Conservation (phyloP, 1,284 basidiomycete species). For the Exobasidium cylindrosporum region DNA sequence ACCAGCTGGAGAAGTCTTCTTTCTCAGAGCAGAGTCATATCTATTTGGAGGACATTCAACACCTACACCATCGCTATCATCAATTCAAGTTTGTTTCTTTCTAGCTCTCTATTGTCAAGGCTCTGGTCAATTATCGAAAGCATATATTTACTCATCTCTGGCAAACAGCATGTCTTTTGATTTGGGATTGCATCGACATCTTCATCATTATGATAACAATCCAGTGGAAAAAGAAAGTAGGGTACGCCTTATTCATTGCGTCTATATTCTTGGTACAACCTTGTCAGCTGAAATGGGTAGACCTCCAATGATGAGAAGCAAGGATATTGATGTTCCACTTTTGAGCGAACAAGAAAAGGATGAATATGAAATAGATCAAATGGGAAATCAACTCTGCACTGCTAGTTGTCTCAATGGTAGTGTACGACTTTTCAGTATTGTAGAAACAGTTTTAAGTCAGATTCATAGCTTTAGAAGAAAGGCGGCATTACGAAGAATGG, state of each 20-base stretch:
- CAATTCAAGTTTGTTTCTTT: constrained; percentile 56
- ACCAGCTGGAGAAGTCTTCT: constrained; percentile 21
- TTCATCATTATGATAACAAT: constrained; percentile 37
- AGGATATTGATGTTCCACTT: constrained; percentile 56
- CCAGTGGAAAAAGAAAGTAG: constrained; percentile 52
- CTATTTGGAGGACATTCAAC: constrained; percentile 18
- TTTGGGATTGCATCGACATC: constrained; percentile 56
- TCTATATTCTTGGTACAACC: constrained; percentile 58
- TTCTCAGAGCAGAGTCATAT: constrained; percentile 30
- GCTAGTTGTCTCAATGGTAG: constrained; percentile 40
- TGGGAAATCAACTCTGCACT: constrained; percentile 27
- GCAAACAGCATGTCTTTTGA: constrained; percentile 57
- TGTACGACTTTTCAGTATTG: constrained; percentile 42
- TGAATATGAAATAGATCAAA: constrained; percentile 51
- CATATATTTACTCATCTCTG: constrained; percentile 56
- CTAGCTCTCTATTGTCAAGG: constrained; percentile 58
- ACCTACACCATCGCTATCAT: constrained; percentile 28
- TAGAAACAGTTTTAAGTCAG: constrained; percentile 39
- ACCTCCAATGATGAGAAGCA: constrained; percentile 55
- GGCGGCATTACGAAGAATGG: constrained; percentile 35
- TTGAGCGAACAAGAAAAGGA: constrained; percentile 56
- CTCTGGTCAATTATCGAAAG: constrained; percentile 56
- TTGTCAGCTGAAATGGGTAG: constrained; percentile 58
- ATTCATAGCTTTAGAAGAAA: constrained; percentile 45
- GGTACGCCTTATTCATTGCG: constrained; percentile 57